Evolutionary conservation across 306 rosid genomes (phyloP), one percentile per base, ranked within the genome.

Genomic region (Cucurbita argyrosperma): DNA sequence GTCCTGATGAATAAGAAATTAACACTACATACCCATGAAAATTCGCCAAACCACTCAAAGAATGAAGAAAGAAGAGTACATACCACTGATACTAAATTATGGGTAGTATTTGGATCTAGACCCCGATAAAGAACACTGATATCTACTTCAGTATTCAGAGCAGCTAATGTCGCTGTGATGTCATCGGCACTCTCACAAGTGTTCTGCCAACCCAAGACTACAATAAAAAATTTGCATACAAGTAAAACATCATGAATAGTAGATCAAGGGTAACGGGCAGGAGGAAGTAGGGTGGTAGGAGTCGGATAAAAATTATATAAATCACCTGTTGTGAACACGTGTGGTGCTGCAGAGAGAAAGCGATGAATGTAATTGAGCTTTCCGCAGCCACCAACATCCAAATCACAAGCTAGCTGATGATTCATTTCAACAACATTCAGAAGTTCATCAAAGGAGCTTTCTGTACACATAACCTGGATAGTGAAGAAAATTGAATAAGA

Each of bases 171-270:
- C 55, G 83, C 86, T 26, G 56, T 83, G 78, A 95, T 95, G 74
- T 89, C 93, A 72, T 88, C 90, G 77, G 81, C 88, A 87, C 84
- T 88, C 84, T 95, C 99, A 53, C 91, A 81, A 42, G 91, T 89
- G 71, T 88, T 91, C 80, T 95, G 99, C 99, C 99, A 95, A 50
- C 99, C 99, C 72, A 95, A 75, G 81, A 95, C 99, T 95, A 88
- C 74, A 86, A 58, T 65, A 76, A 47, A 64, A 71, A 79, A 82
- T 51, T 74, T 52, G 59, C 18, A 53, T 60, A 52, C 45, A 49
- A 38, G 49, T 64, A 38, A 35, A 26, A 76, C 47, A 37, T 26
- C n/a, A 76, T 73, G 35, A 18, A 39, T 37, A 54, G 55, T 43
- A 12, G 3, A 54, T 56, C 30, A 13, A 15, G 66, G 66, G 42